Evolutionary conservation across 2,329 filamentous ascomycete species (phyloP).

Genomic region (Metarhizium humberi): DNA sequence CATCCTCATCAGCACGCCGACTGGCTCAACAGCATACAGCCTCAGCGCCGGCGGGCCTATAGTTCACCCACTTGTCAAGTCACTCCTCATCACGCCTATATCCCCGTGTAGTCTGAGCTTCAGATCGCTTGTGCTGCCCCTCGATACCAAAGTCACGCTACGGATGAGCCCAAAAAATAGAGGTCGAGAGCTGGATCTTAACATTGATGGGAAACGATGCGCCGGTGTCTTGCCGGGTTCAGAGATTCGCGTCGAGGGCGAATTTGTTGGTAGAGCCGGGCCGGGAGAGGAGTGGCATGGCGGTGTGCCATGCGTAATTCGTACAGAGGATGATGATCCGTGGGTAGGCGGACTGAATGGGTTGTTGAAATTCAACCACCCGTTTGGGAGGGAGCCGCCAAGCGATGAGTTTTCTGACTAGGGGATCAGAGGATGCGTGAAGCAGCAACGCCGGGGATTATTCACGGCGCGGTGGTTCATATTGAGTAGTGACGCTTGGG

Average conservation of each 20-base stretch:
- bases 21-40: conserved; percentile 90
- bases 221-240: conserved; percentile 62
- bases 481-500: not conserved
- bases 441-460: not conserved
- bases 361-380: conserved; percentile 93
- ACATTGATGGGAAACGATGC: conserved; percentile 65
- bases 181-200: conserved; percentile 67
- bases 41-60: conserved; percentile 90
- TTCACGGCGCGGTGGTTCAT: not conserved
- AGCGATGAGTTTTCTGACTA: conserved; percentile 20
- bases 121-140: conserved; percentile 78
- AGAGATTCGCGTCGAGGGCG: conserved; percentile 83
- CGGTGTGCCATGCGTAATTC: conserved; percentile 86
- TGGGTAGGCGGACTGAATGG: conserved; percentile 96
- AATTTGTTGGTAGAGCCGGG: conserved; percentile 51
- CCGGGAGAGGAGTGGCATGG: conserved; percentile 50
- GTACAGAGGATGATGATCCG: conserved; percentile 70
- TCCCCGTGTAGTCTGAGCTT: conserved; percentile 89
- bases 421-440: not conserved
- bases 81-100: conserved; percentile 85
- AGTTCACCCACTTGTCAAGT: conserved; percentile 84
- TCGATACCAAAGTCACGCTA: conserved; percentile 75
- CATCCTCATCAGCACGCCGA: conserved; percentile 88
- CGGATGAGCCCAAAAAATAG: conserved; percentile 74
- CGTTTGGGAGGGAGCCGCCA: conserved; percentile 56